Conservation (phyloP, 352 stramenopile genomes). For the Achlya hypogyna region DNA sequence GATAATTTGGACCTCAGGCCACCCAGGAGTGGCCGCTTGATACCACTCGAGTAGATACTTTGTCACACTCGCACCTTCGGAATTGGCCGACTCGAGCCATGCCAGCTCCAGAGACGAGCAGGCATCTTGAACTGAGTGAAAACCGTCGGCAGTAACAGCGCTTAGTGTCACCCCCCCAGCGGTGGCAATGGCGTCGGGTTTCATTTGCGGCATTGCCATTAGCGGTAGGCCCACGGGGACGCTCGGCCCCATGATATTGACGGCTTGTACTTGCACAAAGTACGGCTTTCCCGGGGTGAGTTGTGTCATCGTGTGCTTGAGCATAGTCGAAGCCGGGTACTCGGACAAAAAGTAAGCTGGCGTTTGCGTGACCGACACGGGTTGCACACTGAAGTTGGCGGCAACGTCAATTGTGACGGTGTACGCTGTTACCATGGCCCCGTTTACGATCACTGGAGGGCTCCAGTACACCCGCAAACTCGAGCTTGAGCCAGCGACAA, state of each 20-base stretch:
- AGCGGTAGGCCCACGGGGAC: constrained; percentile 30
- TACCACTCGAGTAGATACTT: constrained; percentile 77
- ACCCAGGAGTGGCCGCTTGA: constrained; percentile 27
- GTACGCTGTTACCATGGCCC: constrained; percentile 76
- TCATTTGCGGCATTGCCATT: constrained; percentile 48
- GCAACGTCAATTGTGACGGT: constrained; percentile 80
- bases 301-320: constrained; percentile 55
- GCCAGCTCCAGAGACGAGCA: constrained; percentile 34
- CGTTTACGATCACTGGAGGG: constrained; percentile 70
- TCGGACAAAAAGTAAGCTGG: constrained; percentile 39
- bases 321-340: constrained; percentile 39
- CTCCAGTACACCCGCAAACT: constrained; percentile 85
- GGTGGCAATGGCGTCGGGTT: constrained; percentile 37
- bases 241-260: constrained; percentile 71
- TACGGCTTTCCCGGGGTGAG: constrained; percentile 43
- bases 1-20: constrained; percentile 55
- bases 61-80: constrained; percentile 38
- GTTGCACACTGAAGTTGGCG: constrained; percentile 27
- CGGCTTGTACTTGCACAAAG: constrained; percentile 39
- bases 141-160: constrained; percentile 29
- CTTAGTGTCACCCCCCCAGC: constrained; percentile 47
- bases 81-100: constrained; percentile 37
- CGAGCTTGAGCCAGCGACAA: constrained; percentile 55
- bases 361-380: constrained; percentile 31
- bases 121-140: constrained; percentile 30